Evolutionary conservation across 179 eudicot genomes (phyloP).

Genomic region (Drosera spatulata): DNA sequence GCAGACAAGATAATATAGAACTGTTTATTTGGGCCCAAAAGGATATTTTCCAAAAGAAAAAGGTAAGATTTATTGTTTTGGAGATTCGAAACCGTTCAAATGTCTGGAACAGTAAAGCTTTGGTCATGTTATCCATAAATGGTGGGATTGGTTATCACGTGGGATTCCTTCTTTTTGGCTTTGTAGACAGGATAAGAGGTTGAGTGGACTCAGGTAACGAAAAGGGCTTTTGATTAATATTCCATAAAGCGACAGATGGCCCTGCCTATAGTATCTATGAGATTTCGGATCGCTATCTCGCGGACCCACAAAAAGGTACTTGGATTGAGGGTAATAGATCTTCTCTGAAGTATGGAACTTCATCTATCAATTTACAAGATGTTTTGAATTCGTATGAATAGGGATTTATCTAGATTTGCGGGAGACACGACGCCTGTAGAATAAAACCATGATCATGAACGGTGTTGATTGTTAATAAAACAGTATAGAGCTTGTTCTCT

Average conservation of each 20-base stretch:
- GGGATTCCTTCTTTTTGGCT: conserved; percentile 3
- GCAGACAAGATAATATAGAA: too few relatives aligned
- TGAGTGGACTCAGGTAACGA: not conserved
- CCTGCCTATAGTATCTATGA: not conserved
- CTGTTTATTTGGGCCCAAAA: too few relatives aligned
- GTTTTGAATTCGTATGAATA: too few relatives aligned
- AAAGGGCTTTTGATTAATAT: not conserved
- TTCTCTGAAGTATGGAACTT: not conserved
- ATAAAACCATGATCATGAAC: too few relatives aligned
- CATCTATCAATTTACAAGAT: too few relatives aligned
- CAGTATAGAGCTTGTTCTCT: not conserved
- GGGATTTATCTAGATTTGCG: too few relatives aligned
- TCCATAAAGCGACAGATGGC: not conserved
- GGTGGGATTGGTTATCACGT: conserved; percentile 15
- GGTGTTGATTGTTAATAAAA: not conserved
- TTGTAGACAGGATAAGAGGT: conserved; percentile 15
- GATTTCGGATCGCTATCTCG: not conserved
- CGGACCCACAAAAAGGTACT: not conserved
- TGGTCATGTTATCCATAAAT: conserved; percentile 11
- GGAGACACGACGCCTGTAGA: too few relatives aligned
- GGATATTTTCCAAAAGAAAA: too few relatives aligned
- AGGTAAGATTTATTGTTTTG: too few relatives aligned
- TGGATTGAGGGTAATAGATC: not conserved
- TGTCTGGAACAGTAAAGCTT: conserved; percentile 2
- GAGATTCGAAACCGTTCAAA: not conserved